These are phyloP conservation scores for Spinacia oleracea DNA, from an alignment of 179 eudicot genomes.

Conservation along the genomic window DNA sequence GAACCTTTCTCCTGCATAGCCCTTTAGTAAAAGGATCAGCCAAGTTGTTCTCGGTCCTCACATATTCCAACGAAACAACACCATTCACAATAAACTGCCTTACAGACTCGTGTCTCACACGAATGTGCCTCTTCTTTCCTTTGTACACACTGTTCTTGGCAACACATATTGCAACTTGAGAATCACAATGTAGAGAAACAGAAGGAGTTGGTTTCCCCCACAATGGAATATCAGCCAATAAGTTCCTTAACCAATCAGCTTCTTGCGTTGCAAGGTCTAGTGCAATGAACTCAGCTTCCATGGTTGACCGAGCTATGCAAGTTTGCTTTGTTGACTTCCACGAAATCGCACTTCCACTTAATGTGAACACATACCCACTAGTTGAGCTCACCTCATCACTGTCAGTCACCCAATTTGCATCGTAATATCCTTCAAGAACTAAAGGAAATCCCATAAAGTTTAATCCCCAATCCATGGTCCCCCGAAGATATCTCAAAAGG, in stretches of 20 bases:
- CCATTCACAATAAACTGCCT: no score
- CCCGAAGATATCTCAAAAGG: no score
- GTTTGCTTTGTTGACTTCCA: neutral
- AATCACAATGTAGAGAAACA: neutral
- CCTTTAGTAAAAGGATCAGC: no score
- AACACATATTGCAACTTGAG: neutral
- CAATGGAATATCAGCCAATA: neutral
- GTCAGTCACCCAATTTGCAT: neutral
- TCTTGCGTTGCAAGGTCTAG: neutral
- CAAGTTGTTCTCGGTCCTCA: neutral
- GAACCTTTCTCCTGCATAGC: no score
- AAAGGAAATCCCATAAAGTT: neutral
- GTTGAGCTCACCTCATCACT: constrained; percentile 1
- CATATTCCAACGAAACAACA: neutral
- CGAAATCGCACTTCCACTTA: neutral
- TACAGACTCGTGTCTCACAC: no score
- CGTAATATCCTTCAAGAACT: neutral
- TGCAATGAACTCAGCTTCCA: neutral
- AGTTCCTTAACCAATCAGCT: neutral
- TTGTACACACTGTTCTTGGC: no score
- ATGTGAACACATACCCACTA: neutral
- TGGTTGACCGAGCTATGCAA: neutral
- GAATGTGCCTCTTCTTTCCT: no score
- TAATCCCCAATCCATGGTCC: neutral
- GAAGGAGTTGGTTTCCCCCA: neutral